Base-by-base conservation (phyloP, 2,329 filamentous ascomycete species). In the Trichoderma polysporum region DNA sequence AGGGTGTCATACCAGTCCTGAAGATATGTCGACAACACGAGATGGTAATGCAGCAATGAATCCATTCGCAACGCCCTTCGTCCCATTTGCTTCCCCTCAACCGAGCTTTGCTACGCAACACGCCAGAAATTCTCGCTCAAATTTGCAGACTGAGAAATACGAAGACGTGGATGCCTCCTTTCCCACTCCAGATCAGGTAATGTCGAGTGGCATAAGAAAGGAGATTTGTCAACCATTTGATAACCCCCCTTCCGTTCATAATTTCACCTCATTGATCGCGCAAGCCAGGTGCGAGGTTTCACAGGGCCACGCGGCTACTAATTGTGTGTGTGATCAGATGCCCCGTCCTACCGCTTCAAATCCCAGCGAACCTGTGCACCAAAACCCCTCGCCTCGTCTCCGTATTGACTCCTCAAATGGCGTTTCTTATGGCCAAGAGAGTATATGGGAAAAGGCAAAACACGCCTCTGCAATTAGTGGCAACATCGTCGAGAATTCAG, bases 11-110 rank as follows among this genome's bases (percentile, higher is more conserved):
- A 15, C 9, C 37, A 53, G 13, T 33, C 19, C 15, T 13, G n/a
- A 39, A 29, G 22, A 27, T n/a, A 56, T 64, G 61, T 25, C 29
- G 29, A 37, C 7, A n/a, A 19, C 15, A 12, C 27, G 17, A 47
- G 52, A 58, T 37, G 35, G n/a, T 9, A 19, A 76, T 76, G 75
- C 25, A 33, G n/a, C 19, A 13, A 76, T 76, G 75, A 76, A 76
- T 68, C 75, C 75, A 3, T 70, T 68, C 19, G 75, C 75, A 8
- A 67, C 69, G n/a, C 68, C 70, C 19, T 76, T 76, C 56, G 68
- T 70, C 19, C 75, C 75, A 31, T 66, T 56, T 12, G 45, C 54
- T 33, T 64, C 54, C 37, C 47, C 69, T 27, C 50, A 56, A 29
- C 56, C 45, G 25, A 50, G 49, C 33, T 41, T 60, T 56, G 37